Evolutionary conservation across 1,139 yeast species (phyloP).

Genomic region (Hemisphaericaspora xylanilytica): DNA sequence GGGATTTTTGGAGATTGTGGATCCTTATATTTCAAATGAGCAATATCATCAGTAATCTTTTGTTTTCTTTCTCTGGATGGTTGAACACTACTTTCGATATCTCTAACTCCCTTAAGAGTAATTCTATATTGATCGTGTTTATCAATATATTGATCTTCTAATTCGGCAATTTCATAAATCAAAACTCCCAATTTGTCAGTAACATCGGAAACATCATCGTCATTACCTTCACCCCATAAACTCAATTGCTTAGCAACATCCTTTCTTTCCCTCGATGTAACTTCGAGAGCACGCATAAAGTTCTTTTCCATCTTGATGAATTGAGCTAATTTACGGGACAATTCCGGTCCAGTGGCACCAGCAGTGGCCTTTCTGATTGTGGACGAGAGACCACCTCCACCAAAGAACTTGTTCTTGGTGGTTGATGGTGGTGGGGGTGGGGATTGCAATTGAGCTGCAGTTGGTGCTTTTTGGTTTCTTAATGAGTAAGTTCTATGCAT

Average conservation of each 20-base stretch:
- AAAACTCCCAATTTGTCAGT: slow-evolving; percentile 97
- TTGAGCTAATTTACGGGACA: slow-evolving; percentile 84
- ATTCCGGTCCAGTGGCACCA: slow-evolving; percentile 93
- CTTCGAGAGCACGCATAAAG: slow-evolving; percentile 90
- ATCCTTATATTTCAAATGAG: slow-evolving; percentile 96
- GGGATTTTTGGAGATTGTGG: slow-evolving; percentile 95
- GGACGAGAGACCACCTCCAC: slow-evolving; percentile 81
- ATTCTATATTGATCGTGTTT: slow-evolving; percentile 97
- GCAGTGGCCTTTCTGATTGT: slow-evolving; percentile 85
- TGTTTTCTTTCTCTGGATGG: slow-evolving; percentile 98
- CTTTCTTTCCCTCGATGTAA: slow-evolving; percentile 92
- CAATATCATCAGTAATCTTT: slow-evolving; percentile 95
- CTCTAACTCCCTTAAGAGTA: slow-evolving; percentile 90
- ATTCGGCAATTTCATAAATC: slow-evolving; percentile 93
- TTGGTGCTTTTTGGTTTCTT: slow-evolving; percentile 93
- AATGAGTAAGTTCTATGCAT: slow-evolving; percentile 99
- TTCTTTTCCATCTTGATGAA: slow-evolving; percentile 95
- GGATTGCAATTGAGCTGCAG: slow-evolving; percentile 90
- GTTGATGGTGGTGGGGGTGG: slow-evolving; percentile 93
- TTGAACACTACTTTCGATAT: slow-evolving; percentile 96
- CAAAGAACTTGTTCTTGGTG: slow-evolving; percentile 76
- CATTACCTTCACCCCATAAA: slow-evolving; percentile 97
- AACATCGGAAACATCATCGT: slow-evolving; percentile 94
- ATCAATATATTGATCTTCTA: slow-evolving; percentile 97
- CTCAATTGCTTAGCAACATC: slow-evolving; percentile 96